A percentile compares a stretch with the other conserved stretches of the same genome.
Evolutionary conservation across 345 rosid species (phyloP).

Genomic region (Triadica sebifera): DNA sequence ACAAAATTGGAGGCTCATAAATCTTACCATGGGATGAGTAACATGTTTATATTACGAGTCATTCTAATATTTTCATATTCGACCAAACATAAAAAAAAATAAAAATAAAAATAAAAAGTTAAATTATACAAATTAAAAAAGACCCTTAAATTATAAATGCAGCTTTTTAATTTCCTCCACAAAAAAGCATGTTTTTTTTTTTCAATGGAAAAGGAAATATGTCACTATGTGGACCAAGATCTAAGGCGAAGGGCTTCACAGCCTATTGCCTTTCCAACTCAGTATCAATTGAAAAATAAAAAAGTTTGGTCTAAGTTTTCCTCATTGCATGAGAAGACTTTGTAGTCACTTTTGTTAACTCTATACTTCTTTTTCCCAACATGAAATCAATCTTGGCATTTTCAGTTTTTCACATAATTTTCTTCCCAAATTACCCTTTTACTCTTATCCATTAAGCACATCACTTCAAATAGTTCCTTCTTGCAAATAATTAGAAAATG

Average conservation of each 20-base stretch:
- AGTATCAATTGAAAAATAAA: neutral
- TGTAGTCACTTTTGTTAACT: conserved; percentile 16
- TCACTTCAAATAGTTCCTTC: neutral
- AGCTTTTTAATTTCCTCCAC: too few relatives aligned
- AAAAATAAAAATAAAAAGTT: too few relatives aligned
- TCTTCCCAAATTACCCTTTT: conserved; percentile 7
- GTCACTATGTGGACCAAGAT: conserved; percentile 5
- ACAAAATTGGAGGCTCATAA: too few relatives aligned
- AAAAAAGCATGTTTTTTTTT: conserved; percentile 4
- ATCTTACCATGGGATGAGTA: too few relatives aligned
- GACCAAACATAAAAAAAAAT: too few relatives aligned
- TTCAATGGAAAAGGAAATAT: neutral
- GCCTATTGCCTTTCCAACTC: conserved; percentile 13
- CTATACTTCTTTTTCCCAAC: conserved; percentile 24
- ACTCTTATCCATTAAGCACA: conserved; percentile 17
- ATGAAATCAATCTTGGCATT: conserved; percentile 18
- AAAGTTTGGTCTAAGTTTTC: neutral
- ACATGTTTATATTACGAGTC: too few relatives aligned
- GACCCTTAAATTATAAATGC: too few relatives aligned
- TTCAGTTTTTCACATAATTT: neutral
- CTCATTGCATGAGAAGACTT: conserved; percentile 9
- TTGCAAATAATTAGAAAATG: conserved; percentile 3
- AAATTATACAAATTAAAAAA: too few relatives aligned
- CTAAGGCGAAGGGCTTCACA: conserved; percentile 1
- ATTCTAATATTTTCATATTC: too few relatives aligned